phyloP scores from a whole-genome alignment of 139 green algal species.

The Coccomyxa sp. region DNA sequence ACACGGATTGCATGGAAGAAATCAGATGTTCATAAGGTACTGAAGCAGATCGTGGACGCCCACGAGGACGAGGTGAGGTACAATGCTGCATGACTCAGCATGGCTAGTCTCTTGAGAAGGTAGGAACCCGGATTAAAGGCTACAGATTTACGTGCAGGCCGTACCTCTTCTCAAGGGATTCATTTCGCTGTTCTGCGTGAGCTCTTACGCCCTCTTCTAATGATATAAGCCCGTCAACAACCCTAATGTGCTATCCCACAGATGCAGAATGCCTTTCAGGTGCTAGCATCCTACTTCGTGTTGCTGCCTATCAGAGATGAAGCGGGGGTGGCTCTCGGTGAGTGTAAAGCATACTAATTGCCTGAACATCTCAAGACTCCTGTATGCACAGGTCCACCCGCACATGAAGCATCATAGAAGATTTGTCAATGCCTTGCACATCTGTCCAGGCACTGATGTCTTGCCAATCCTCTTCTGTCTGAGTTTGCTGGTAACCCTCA shows the following conservation, averaged over 20 bases:
- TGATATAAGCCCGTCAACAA: no score
- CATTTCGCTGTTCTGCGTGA: conserved; percentile 5
- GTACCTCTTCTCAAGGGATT: conserved; percentile 2
- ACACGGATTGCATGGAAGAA: no score
- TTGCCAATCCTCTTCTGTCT: conserved; percentile 35
- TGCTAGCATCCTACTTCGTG: conserved; percentile 68
- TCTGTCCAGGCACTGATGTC: conserved; percentile 26
- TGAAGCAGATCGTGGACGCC: conserved; percentile 11
- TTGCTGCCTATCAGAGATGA: conserved; percentile 69
- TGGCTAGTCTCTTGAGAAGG: no score
- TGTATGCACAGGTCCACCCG: neutral
- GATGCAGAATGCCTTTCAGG: conserved; percentile 3
- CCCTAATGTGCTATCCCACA: neutral
- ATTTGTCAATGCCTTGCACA: no score
- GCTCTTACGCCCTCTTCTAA: no score
- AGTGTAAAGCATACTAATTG: neutral
- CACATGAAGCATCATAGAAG: no score
- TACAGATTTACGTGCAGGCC: no score
- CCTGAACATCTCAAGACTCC: neutral
- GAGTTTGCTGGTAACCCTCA: conserved; percentile 27
- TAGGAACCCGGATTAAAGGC: no score
- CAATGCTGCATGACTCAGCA: no score
- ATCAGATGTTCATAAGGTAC: neutral
- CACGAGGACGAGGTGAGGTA: conserved; percentile 10
- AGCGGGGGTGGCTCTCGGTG: conserved; percentile 55